phyloP scores from a whole-genome alignment of 257 asterid genomes.

The Ocimum tenuiflorum region DNA sequence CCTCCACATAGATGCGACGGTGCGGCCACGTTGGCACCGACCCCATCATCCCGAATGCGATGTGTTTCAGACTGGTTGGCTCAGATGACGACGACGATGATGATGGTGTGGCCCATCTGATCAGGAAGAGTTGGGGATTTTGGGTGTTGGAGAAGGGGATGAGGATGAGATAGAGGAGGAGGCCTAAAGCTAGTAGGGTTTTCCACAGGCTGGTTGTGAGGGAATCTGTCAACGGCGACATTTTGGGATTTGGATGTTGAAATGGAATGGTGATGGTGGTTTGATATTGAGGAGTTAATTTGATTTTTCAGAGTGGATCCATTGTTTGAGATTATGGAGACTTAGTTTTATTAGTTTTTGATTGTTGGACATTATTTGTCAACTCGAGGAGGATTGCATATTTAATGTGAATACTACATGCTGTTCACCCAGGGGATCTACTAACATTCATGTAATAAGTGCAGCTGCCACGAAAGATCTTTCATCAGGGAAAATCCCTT shows the following conservation, averaged over 20 bases:
- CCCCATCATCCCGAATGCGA: constrained; percentile 52
- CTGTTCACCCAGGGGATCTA: not conserved
- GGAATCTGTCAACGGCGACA: not conserved
- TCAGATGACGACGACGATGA: not conserved
- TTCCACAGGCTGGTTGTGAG: constrained; percentile 24
- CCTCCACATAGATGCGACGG: constrained; percentile 40
- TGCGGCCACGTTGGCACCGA: constrained; percentile 45
- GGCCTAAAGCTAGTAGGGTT: constrained; percentile 21
- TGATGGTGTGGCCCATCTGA: constrained; percentile 10
- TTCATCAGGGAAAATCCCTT: not conserved
- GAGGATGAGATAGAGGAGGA: constrained; percentile 21
- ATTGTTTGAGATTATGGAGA: no score
- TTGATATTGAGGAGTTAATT: no score
- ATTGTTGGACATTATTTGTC: not conserved
- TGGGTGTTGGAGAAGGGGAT: constrained; percentile 17
- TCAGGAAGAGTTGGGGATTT: not conserved
- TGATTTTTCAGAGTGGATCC: no score
- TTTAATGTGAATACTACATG: constrained; percentile 13
- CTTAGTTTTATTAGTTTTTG: no score
- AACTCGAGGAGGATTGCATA: not conserved
- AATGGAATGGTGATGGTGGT: not conserved
- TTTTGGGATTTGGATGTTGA: not conserved
- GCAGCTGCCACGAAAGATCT: not conserved
- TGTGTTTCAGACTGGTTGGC: constrained; percentile 46
- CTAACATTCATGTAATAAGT: constrained; percentile 3